These are phyloP conservation scores for Fonsecaea pedrosoi DNA, from an alignment of 2,329 filamentous ascomycete genomes.

Conservation along the genomic window DNA sequence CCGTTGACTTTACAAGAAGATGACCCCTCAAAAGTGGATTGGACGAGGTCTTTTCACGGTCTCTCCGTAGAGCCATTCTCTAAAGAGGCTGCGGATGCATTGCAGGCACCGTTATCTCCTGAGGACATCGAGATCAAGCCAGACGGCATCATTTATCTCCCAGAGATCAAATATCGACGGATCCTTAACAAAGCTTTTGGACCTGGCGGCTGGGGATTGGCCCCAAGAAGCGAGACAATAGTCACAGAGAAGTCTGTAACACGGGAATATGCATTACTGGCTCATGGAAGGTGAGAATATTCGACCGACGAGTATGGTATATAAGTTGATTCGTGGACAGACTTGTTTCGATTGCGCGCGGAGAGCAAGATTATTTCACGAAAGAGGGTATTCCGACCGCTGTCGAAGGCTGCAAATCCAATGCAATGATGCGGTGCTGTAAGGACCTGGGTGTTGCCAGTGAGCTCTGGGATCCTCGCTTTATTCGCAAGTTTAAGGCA, in stretches of 20 bases:
- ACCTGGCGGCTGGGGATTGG: conserved; percentile 93
- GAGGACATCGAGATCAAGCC: conserved; percentile 96
- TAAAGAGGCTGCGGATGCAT: conserved; percentile 69
- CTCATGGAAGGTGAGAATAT: conserved; percentile 75
- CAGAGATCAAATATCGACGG: conserved; percentile 96
- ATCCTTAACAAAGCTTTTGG: conserved; percentile 92
- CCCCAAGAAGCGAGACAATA: conserved; percentile 82
- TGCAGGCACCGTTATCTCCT: conserved; percentile 70
- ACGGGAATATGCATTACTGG: conserved; percentile 90
- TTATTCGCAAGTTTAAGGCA: conserved; percentile 81
- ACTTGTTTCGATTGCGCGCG: conserved; percentile 88
- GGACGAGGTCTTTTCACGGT: conserved; percentile 83
- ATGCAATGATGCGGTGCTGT: conserved; percentile 96
- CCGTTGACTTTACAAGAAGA: conserved; percentile 56
- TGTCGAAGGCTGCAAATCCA: conserved; percentile 96
- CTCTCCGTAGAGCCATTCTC: conserved; percentile 74
- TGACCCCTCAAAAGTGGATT: conserved; percentile 68
- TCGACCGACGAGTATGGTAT: background rate
- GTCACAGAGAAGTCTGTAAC: conserved; percentile 83
- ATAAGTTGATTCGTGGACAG: conserved; percentile 55
- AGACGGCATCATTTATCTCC: conserved; percentile 93
- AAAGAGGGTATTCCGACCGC: conserved; percentile 90
- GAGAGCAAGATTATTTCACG: conserved; percentile 92
- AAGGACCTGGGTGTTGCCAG: conserved; percentile 95
- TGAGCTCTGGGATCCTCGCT: conserved; percentile 95